These are phyloP conservation scores for sorghum (Sorghum bicolor) DNA, from an alignment of 176 grass and related monocot species.

Conservation along the genomic window DNA sequence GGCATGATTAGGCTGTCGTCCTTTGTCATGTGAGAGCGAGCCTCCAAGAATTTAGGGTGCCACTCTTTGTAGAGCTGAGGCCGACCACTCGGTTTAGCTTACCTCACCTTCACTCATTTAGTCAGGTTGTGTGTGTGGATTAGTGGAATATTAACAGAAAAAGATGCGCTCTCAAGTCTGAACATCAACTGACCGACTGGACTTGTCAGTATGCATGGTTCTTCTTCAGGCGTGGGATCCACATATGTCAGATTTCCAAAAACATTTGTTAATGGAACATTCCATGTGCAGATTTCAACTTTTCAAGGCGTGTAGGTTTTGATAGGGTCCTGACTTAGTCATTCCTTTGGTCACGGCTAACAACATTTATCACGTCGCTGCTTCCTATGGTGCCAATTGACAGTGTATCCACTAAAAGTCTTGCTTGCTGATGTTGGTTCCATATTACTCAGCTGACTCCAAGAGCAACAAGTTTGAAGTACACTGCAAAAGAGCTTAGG, in stretches of 20 bases:
- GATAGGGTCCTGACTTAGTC: background rate
- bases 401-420: background rate
- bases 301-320: background rate
- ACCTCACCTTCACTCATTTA: background rate
- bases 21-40: background rate
- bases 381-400: background rate
- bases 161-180: background rate
- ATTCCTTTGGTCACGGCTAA: background rate
- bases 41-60: background rate
- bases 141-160: background rate
- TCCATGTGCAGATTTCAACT: background rate
- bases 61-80: background rate
- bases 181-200: background rate
- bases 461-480: constrained; percentile 20
- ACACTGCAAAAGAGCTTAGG: constrained; percentile 18
- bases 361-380: background rate
- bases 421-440: background rate
- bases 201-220: background rate
- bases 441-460: background rate
- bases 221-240: too few relatives aligned
- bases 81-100: background rate
- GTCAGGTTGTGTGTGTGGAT: background rate
- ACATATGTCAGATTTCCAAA: too few relatives aligned
- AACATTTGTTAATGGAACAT: background rate
- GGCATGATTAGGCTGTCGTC: too few relatives aligned